Evolutionary conservation across 176 grass and related monocot species (phyloP), one percentile per base, ranked within the genome.

Genomic region (Musa troglodytarum): DNA sequence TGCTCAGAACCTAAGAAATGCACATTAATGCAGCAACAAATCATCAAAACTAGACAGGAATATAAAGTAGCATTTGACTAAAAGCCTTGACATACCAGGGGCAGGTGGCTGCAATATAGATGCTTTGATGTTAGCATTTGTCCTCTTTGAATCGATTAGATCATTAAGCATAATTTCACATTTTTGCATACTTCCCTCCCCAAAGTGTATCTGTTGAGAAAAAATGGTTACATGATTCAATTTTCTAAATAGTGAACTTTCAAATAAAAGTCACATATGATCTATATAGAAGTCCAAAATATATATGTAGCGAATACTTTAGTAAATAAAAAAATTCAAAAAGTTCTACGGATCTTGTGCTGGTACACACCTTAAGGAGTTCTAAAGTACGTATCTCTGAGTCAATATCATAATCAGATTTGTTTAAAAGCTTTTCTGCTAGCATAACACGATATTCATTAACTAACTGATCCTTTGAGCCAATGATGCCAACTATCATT

Each of bases 91-190:
- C 24, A 61, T 87, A 87, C 85, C 80, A 73, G 80, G 50, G 19
- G 77, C 24, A 76, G 78, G 23, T 72, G 85, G 13, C 65, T 78
- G 72, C 16, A 56, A 26, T 70, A 93, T 69, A 75, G 90, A 90
- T 88, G 93, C 92, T 88, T 93, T 97, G 71, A 97, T 97, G 83
- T 97, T 97, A 62, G 88, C 76, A 83, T 97, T 97, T 75, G 88
- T 97, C 81, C 94, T 90, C 84, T 97, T 97, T 25, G 90, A 97
- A 82, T 89, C 94, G 78, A 97, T 97, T 86, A 97, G 76, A 64
- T 97, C 94, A 87, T 93, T 97, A 56, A 97, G 86, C 94, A 97
- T 97, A 86, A 97, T 97, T 85, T 97, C 94, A 85, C 94, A 97
- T 75, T 97, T 97, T 83, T 93, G 94, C 90, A 97, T 97, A 75